phyloP scores from a whole-genome alignment of 768 basidiomycete genomes.

The Xerocomellus chrysenteron region DNA sequence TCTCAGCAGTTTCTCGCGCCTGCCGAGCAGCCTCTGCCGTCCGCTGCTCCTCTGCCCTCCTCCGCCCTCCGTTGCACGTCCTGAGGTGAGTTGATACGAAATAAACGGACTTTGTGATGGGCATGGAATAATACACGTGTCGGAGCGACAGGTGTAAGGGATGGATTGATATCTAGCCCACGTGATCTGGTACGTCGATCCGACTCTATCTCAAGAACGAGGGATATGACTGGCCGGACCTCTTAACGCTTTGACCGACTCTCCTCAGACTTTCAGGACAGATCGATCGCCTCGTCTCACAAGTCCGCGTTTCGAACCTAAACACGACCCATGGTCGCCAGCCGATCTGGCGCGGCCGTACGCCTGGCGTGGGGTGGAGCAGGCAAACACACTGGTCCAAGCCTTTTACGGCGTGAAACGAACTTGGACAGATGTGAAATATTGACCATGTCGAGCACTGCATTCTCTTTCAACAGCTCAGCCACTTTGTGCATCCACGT shows the following conservation, averaged over 20 bases:
- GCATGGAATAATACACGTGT: not conserved
- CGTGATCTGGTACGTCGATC: slow-evolving; percentile 11
- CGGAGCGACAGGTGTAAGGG: slow-evolving; percentile 13
- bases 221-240: no score
- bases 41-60: no score
- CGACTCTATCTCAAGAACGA: no score
- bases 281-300: not conserved
- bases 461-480: slow-evolving; percentile 53
- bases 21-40: slow-evolving; percentile 18
- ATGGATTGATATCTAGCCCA: slow-evolving; percentile 10
- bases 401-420: no score
- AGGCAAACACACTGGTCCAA: no score
- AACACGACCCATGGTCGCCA: no score
- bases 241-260: no score
- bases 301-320: not conserved
- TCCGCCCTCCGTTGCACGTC: not conserved
- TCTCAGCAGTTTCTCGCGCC: slow-evolving; percentile 23
- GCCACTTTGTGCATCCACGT: slow-evolving; percentile 30
- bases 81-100: not conserved
- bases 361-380: no score
- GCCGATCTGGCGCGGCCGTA: no score
- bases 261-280: not conserved
- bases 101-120: slow-evolving; percentile 29
- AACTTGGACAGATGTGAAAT: not conserved
- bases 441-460: slow-evolving; percentile 47